phyloP scores from a whole-genome alignment of 305 asterid genomes.

The Fraxinus platypoda region DNA sequence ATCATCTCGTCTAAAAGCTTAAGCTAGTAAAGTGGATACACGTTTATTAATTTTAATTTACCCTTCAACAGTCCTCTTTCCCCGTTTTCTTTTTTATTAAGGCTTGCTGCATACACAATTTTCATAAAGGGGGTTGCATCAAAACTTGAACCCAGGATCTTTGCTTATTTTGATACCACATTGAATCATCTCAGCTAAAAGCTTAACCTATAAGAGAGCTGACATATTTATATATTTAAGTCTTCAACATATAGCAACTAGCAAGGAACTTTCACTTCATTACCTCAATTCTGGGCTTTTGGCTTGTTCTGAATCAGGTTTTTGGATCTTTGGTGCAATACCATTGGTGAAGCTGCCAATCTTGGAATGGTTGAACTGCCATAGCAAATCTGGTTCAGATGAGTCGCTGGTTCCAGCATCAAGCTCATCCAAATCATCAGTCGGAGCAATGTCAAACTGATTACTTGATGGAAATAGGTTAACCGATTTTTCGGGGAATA shows the following conservation, averaged over 20 bases:
- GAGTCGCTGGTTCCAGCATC: slow-evolving; percentile 71
- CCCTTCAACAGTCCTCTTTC: not conserved
- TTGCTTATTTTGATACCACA: not conserved
- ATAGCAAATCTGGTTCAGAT: slow-evolving; percentile 69
- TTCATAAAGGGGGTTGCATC: not conserved
- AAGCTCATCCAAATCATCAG: slow-evolving; percentile 57
- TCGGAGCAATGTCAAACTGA: slow-evolving; percentile 31
- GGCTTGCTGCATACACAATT: not conserved
- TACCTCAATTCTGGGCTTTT: slow-evolving; percentile 65
- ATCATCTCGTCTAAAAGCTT: not conserved
- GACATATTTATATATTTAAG: not conserved
- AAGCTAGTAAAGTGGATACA: not conserved
- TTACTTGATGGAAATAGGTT: slow-evolving; percentile 34
- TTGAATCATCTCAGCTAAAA: not conserved
- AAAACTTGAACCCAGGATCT: not conserved
- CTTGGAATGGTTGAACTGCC: slow-evolving; percentile 64
- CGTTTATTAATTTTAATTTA: not conserved
- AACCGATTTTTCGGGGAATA: slow-evolving; percentile 36
- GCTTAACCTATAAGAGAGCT: not conserved
- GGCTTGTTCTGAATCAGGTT: slow-evolving; percentile 34
- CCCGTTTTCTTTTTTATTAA: not conserved
- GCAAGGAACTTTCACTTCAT: not conserved
- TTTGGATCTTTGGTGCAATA: slow-evolving; percentile 39
- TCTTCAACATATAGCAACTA: not conserved
- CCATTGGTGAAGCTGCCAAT: slow-evolving; percentile 42